phyloP scores from a whole-genome alignment of 2,329 filamentous ascomycete species.

The Xylaria sp. region DNA sequence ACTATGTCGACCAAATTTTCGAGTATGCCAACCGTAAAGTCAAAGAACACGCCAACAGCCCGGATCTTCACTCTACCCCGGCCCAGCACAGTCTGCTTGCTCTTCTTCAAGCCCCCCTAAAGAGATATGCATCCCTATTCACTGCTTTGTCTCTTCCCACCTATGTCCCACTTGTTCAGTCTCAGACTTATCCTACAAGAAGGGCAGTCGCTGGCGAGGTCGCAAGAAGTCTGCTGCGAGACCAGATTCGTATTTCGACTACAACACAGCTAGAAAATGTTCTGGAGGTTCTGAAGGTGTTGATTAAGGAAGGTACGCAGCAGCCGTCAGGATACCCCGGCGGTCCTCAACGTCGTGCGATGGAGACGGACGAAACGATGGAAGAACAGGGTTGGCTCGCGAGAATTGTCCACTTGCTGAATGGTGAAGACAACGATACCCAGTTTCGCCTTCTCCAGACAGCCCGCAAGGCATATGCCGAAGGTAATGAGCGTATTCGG shows the following conservation, averaged over 20 bases:
- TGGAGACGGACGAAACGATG: conserved; percentile 95
- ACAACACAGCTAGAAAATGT: conserved; percentile 84
- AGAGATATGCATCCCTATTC: conserved; percentile 90
- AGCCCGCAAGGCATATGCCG: conserved; percentile 82
- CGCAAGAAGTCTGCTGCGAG: conserved; percentile 79
- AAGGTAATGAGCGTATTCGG: conserved; percentile 93
- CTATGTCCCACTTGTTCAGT: conserved; percentile 87
- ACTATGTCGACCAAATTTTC: conserved; percentile 94
- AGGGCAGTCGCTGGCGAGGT: conserved; percentile 91
- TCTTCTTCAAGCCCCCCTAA: conserved; percentile 87
- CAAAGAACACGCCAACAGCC: conserved; percentile 86
- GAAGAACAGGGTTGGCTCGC: conserved; percentile 98
- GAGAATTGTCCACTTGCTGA: conserved; percentile 85
- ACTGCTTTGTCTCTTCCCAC: conserved; percentile 93
- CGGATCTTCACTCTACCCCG: conserved; percentile 87
- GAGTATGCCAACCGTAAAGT: conserved; percentile 88
- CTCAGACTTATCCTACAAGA: conserved; percentile 90
- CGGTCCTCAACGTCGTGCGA: conserved; percentile 72
- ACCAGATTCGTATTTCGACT: conserved; percentile 79
- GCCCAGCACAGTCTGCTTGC: conserved; percentile 89
- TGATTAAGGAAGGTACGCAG: conserved; percentile 92
- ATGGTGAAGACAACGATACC: conserved; percentile 84
- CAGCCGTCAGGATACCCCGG: conserved; percentile 83
- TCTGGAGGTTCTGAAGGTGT: conserved; percentile 83
- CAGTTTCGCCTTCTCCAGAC: conserved; percentile 94